Percentiles rank a stretch among this genome's conserved stretches.
These are phyloP conservation scores for Oryza brachyantha DNA, from an alignment of 176 grass and related monocot genomes.

Conservation along the genomic window DNA sequence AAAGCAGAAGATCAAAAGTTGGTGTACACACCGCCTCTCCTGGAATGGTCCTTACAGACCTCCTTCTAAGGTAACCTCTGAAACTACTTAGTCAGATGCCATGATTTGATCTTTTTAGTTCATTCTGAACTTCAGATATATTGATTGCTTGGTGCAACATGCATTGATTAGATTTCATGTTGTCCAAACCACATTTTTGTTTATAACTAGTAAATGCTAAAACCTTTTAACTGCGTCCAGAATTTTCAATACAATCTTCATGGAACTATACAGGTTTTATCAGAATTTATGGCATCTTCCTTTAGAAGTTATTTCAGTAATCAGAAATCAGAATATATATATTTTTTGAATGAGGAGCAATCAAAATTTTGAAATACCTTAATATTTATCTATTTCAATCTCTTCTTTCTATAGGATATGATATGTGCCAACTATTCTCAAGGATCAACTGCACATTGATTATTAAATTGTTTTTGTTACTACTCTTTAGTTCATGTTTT, in stretches of 20 bases:
- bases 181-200: neutral
- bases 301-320: neutral
- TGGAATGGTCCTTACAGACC: conserved; percentile 97
- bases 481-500: neutral
- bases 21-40: conserved; percentile 96
- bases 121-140: neutral
- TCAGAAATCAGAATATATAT: neutral
- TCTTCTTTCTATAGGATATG: neutral
- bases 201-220: neutral
- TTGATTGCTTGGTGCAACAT: neutral
- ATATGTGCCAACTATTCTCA: neutral
- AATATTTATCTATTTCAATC: neutral
- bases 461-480: neutral
- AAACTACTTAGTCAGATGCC: conserved; percentile 19
- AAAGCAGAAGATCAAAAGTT: conserved; percentile 89
- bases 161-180: neutral
- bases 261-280: neutral
- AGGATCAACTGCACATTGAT: neutral
- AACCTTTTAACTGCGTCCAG: neutral
- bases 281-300: neutral
- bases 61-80: conserved; percentile 77
- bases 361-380: neutral
- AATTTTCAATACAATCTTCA: neutral
- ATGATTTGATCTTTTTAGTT: neutral
- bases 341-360: neutral